Conservation (phyloP, 139 green algal species). For the Mychonastes homosphaera region DNA sequence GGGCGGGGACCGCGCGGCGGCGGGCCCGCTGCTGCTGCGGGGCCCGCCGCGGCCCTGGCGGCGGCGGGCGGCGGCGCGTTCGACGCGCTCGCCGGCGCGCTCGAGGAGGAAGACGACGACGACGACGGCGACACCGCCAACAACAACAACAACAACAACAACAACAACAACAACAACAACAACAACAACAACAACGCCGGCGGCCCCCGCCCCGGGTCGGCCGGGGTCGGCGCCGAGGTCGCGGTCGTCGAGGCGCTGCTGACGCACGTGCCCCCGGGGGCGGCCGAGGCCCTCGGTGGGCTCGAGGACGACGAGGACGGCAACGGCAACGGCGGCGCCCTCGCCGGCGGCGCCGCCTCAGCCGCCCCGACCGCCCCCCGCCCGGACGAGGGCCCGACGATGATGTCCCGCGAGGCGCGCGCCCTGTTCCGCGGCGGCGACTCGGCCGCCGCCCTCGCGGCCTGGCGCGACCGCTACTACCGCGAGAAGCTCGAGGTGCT, state of each 20-base stretch:
- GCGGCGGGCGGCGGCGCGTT: too few relatives aligned
- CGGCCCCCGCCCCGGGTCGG: too few relatives aligned
- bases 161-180: too few relatives aligned
- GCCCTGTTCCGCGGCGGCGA: constrained; percentile 59
- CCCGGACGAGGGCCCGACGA: constrained; percentile 45
- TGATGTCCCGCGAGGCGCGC: constrained; percentile 72
- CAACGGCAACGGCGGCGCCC: constrained; percentile 3
- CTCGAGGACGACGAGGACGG: constrained; percentile 8
- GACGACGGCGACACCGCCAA: too few relatives aligned
- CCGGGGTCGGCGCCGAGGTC: constrained; percentile 38
- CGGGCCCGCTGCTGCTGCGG: too few relatives aligned
- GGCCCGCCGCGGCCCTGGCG: too few relatives aligned
- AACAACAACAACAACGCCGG: too few relatives aligned
- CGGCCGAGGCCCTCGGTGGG: constrained; percentile 54
- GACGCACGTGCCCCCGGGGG: constrained; percentile 38
- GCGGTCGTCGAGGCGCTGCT: constrained; percentile 55
- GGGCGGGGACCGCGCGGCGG: too few relatives aligned
- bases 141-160: too few relatives aligned
- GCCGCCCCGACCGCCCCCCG: background rate
- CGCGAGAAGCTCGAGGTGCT: constrained; percentile 65
- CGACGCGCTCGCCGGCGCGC: too few relatives aligned
- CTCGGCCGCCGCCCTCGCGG: constrained; percentile 38
- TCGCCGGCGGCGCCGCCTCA: background rate
- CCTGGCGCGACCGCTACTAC: constrained; percentile 76
- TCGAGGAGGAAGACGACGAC: too few relatives aligned